phyloP scores from a whole-genome alignment of 805 yeast genomes.

The Kluyveromyces lactis region DNA sequence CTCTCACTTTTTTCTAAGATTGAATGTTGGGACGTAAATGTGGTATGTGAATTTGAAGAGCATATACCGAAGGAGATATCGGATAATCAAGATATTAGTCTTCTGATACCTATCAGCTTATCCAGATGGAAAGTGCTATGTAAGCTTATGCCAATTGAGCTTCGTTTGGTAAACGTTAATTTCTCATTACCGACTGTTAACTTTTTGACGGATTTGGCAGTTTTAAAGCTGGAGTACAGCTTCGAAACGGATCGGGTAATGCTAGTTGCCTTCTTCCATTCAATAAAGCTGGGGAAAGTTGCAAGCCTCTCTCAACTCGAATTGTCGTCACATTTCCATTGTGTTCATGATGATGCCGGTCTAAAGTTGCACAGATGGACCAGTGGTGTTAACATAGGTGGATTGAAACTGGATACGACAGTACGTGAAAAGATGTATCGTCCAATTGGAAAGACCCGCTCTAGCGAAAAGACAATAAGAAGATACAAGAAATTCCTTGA shows the following conservation, averaged over 20 bases:
- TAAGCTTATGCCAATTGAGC: background rate
- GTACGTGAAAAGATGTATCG: too few species aligned
- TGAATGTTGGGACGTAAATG: background rate
- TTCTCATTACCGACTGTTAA: background rate
- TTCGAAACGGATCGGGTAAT: background rate
- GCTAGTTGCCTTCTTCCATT: background rate
- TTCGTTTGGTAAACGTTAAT: background rate
- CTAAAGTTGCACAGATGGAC: background rate
- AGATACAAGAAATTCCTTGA: background rate
- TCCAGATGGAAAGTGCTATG: background rate
- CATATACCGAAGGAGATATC: background rate
- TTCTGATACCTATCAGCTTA: background rate
- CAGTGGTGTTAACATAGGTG: background rate
- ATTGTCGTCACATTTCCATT: background rate
- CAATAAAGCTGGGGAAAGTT: background rate
- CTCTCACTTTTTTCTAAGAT: background rate
- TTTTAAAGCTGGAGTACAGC: background rate
- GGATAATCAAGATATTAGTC: background rate
- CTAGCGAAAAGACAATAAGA: background rate
- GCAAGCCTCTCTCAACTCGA: background rate
- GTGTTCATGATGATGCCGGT: background rate
- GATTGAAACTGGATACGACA: background rate
- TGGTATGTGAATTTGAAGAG: background rate
- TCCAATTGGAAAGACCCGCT: too few species aligned
- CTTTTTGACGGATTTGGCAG: background rate